Evolutionary conservation across 345 rosid species (phyloP), one percentile per base, ranked within the genome.

Genomic region (Kandelia obovata): DNA sequence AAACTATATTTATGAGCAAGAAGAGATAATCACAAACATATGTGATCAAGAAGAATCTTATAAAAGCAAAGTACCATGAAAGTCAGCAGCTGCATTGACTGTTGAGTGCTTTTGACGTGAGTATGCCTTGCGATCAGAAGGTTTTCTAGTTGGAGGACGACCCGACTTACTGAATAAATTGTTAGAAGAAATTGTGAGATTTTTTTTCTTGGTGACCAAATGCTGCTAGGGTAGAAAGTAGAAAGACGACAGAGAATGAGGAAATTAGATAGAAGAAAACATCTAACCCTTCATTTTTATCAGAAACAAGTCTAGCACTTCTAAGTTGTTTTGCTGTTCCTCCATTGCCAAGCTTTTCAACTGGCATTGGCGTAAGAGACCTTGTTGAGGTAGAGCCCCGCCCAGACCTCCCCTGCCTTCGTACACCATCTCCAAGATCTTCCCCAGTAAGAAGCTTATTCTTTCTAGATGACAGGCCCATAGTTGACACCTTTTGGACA

Each of bases 141-240:
- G 89, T 84, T 95, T 95, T 81, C 98, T 87, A 69, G 91, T 82
- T 62, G 94, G 86, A 61, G 93, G 96, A 75, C 98, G 92, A 64
- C 99, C 96, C n/a, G 84, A 76, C 78, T 86, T 92, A 85, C 98
- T 92, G 96, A 71, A 68, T 35, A 81, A 67, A 79, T 77, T 20
- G 75, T 73, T 65, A 57, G 58, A 77, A 64, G 30, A 70, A 79
- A 70, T 53, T 20, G 60, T 78, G 46, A 78, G 81, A 53, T 65
- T 63, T 56, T 62, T 66, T 60, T 65, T 26, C 32, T 57, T 53
- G 66, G 61, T 30, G 7, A 26, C 4, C 58, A 62, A 68, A 57
- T 43, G 49, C 19, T 20, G 34, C 53, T 43, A 59, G 61, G 51
- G 30, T 25, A 32, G 5, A 68, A 68, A 70, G 23, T 17, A 23